Evolutionary conservation across 148 eudicot genomes (phyloP).

Genomic region (Fagopyrum homotropicum): DNA sequence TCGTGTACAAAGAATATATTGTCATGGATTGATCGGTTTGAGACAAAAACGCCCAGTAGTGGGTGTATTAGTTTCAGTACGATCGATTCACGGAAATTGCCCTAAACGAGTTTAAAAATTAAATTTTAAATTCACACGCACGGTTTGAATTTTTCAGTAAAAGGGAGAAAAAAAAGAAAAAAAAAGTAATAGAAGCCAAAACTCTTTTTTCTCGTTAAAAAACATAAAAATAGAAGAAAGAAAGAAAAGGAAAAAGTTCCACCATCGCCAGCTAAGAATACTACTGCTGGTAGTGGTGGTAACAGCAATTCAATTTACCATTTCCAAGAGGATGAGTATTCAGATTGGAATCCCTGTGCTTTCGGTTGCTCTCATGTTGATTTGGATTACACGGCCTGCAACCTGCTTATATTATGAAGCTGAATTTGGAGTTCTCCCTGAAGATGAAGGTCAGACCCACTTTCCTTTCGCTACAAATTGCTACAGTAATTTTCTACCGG

Average conservation of each 20-base stretch:
- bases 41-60: too few relatives aligned
- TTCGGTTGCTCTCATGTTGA: background rate
- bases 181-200: background rate
- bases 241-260: background rate
- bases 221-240: background rate
- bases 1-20: too few relatives aligned
- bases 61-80: too few relatives aligned
- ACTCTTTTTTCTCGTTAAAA: background rate
- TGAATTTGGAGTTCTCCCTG: constrained; percentile 6
- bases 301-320: background rate
- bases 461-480: background rate
- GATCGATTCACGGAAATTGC: too few relatives aligned
- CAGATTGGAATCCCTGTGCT: background rate
- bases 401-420: background rate
- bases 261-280: background rate
- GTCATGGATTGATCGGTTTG: too few relatives aligned
- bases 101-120: too few relatives aligned
- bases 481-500: too few relatives aligned
- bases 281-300: background rate
- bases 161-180: background rate
- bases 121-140: background rate
- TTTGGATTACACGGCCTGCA: background rate
- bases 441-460: constrained; percentile 9
- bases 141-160: background rate
- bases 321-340: background rate